Percentiles rank a stretch among this genome's conserved stretches.
Conservation (phyloP, 2,329 filamentous ascomycete species). For the Aspergillus neotritici region DNA sequence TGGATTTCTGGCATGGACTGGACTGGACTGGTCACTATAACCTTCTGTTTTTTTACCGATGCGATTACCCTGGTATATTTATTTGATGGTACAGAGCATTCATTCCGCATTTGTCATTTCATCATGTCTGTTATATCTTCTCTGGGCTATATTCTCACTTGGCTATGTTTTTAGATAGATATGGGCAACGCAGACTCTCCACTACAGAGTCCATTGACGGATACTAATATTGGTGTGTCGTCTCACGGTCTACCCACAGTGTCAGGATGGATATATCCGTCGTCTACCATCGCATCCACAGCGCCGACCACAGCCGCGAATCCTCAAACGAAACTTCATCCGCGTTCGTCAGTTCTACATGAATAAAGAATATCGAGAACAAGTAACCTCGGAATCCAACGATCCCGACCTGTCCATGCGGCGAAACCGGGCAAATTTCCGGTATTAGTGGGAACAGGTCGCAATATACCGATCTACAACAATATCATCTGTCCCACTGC, state of each 20-base stretch:
- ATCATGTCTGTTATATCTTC: no score
- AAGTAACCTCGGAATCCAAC: conserved; percentile 23
- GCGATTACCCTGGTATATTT: no score
- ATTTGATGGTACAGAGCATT: no score
- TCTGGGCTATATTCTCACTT: not conserved
- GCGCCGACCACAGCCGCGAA: conserved; percentile 21
- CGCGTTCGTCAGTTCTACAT: conserved; percentile 15
- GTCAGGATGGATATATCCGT: conserved; percentile 24
- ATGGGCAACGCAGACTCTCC: no score
- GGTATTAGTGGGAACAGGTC: conserved; percentile 11
- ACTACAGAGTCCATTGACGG: not conserved
- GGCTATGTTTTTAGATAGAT: not conserved
- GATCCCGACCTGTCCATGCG: conserved; percentile 13
- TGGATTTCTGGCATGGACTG: no score
- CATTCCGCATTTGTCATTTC: no score
- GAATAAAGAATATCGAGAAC: conserved; percentile 20
- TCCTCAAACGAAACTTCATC: conserved; percentile 22
- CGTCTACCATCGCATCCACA: conserved; percentile 20
- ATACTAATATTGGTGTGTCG: conserved; percentile 7
- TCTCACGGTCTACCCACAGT: conserved; percentile 28
- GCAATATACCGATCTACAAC: conserved; percentile 22
- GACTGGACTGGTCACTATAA: no score
- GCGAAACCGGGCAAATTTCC: not conserved
- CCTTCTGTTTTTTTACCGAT: no score
- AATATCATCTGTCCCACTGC: conserved; percentile 23